Evolutionary conservation across 2,329 filamentous ascomycete species (phyloP).

Genomic region (Colletotrichum gloeosporioides): DNA sequence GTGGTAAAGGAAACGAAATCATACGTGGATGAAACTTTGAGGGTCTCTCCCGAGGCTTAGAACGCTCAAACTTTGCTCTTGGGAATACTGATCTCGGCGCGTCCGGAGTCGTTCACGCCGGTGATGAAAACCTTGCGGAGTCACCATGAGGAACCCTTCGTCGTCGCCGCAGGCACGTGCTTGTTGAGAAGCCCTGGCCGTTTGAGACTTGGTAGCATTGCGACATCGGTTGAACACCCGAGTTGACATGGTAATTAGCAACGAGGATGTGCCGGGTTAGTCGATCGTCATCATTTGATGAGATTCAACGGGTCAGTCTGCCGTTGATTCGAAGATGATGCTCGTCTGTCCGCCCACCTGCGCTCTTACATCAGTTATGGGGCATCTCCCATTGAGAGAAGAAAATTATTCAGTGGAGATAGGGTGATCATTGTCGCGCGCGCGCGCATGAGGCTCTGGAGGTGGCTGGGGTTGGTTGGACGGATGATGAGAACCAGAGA

Average conservation of each 20-base stretch:
- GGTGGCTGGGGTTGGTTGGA: neutral
- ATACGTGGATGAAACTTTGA: neutral
- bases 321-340: neutral
- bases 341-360: neutral
- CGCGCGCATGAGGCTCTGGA: slow-evolving; percentile 1
- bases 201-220: neutral
- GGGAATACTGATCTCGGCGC: neutral
- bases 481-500: slow-evolving; percentile 2
- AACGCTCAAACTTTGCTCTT: neutral
- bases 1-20: neutral
- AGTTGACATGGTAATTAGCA: neutral
- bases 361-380: neutral
- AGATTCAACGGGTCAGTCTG: neutral
- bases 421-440: neutral
- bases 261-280: slow-evolving; percentile 1
- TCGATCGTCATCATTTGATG: neutral
- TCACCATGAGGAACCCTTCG: neutral
- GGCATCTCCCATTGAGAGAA: neutral
- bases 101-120: neutral
- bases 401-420: neutral
- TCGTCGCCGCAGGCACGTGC: neutral
- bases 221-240: slow-evolving; percentile 17
- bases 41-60: neutral
- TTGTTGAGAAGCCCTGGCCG: neutral
- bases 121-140: neutral